Evolutionary conservation across 208 protist species (phyloP), one percentile per base, ranked within the genome.

Genomic region (Trypanosoma scelopori): DNA sequence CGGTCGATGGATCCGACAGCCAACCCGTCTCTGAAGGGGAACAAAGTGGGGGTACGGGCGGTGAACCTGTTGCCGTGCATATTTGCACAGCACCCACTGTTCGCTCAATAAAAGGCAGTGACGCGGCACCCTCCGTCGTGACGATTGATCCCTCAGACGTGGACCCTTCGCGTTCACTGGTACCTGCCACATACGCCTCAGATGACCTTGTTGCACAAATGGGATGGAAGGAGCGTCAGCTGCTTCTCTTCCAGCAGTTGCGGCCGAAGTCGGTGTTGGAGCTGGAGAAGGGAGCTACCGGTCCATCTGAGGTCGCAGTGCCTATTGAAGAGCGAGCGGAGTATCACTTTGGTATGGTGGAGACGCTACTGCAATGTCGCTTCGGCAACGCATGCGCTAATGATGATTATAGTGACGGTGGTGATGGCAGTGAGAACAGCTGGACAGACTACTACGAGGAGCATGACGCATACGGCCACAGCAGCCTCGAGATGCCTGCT

Each of bases 291-390:
- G 58, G 55, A 37, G 23, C 55, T 28, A 51, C 16, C 4, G 55
- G 58, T 35, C 56, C 15, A 51, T 12, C 65, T 45, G 49, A 50
- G 5, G 32, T 4, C 57, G 2, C 35, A n/a, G 18, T 23, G 15
- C 25, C 43, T 25, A n/a, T 71, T 27, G 48, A 71, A 27, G 55
- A 47, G 35, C 16, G 20, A 27, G 50, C 69, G 13, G 69, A 69
- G 12, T 76, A 90, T 56, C 87, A 93, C 56, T 93, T 83, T 83
- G 81, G 79, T 23, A 65, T 86, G 25, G 18, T 93, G 55, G 81
- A 93, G 60, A 75, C 82, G 3, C 64, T 93, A 15, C 27, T 90
- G 51, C 70, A 88, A 42, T 87, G 71, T 0, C 81, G 87, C 41
- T 76, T 90, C 79, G 48, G 52, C 13, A 12, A 37, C 53, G 23